phyloP scores from a whole-genome alignment of 148 eudicot species.

The Fallopia convolvulus region DNA sequence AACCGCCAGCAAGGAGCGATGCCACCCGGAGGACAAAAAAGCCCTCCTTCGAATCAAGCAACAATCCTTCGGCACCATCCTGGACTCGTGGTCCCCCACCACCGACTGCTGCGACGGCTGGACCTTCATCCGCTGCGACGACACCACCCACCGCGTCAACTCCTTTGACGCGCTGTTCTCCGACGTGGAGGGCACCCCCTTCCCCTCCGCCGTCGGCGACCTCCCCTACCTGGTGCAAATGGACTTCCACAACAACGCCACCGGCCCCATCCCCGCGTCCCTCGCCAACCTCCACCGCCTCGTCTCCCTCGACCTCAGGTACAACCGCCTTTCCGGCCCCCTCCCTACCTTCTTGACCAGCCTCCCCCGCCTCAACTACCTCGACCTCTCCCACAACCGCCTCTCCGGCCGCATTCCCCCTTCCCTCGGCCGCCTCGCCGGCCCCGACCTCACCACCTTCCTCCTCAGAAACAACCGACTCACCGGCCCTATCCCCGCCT shows the following conservation, averaged over 20 bases:
- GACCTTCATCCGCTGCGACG: conserved; percentile 25
- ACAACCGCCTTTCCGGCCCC: conserved; percentile 27
- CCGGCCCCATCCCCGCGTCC: conserved; percentile 23
- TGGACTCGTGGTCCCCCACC: conserved; percentile 29
- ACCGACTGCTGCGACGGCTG: conserved; percentile 36
- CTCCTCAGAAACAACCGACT: conserved; percentile 8
- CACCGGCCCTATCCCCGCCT: conserved; percentile 29
- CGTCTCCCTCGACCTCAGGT: conserved; percentile 6
- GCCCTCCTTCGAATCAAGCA: conserved; percentile 36
- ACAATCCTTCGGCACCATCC: conserved; percentile 9
- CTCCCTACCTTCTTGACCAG: conserved; percentile 22
- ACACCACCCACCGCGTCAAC: conserved; percentile 13
- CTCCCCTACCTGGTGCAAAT: conserved; percentile 21
- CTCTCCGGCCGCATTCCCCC: conserved; percentile 15
- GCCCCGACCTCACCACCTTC: neutral
- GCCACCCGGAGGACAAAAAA: conserved; percentile 34
- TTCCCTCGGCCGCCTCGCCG: conserved; percentile 12
- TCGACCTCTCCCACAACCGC: conserved; percentile 5
- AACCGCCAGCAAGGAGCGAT: conserved; percentile 10
- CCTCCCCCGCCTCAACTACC: conserved; percentile 10
- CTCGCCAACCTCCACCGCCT: conserved; percentile 22
- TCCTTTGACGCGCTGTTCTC: neutral
- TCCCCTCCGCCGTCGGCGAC: conserved; percentile 3
- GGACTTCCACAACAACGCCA: conserved; percentile 19
- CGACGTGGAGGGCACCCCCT: conserved; percentile 8